Base-by-base conservation (phyloP, 2,329 filamentous ascomycete genomes). In the Cordyceps farinosa region DNA sequence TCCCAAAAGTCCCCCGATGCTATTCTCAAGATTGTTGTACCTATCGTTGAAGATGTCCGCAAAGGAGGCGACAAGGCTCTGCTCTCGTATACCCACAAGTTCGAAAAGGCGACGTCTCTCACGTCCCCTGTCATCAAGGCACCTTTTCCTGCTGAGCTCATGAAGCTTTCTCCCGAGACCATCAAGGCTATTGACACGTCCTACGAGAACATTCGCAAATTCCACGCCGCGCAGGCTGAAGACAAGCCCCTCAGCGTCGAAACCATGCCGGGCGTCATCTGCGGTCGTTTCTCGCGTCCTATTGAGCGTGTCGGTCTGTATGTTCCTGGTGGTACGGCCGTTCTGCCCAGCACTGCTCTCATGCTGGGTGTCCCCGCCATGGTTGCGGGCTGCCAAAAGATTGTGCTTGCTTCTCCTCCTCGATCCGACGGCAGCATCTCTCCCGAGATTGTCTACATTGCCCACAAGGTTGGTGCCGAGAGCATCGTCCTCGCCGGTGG, bases 321-420 rank as follows among this genome's bases (percentile, higher is more conserved):
- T 76, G 90, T 99, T 17, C 95, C 95, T 7, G 95, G 95, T 63
- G 95, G 95, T 66, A 99, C 95, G 1, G 95, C 95, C 1, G 95
- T 99, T n/a, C 83, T 99, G 47, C 95, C 95, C 13, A 97, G 92
- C 62, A 98, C 95, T 8, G 95, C 95, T 3, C 88, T 99, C 68
- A 99, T 99, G 95, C 85, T 99, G 61, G 95, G 95, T 73, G 95
- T 99, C 5, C 95, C 95, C 8, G 95, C 95, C 65, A 96, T 96
- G 90, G 95, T 98, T 8, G 95, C 95, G 30, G 95, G 95, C 30
- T 99, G 95, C 83, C 87, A 93, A 79, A 96, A 90, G 77, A 97
- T 99, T 65, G 90, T 99, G 17, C 80, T 99, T 42, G 95, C 95
- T 27, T 96, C 93, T 0, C 95, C 95, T 36, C 95, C 95, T 22